Evolutionary conservation across 208 protist genomes (phyloP), one percentile per base, ranked within the genome.

Genomic region (Acanthamoeba lenticulata): DNA sequence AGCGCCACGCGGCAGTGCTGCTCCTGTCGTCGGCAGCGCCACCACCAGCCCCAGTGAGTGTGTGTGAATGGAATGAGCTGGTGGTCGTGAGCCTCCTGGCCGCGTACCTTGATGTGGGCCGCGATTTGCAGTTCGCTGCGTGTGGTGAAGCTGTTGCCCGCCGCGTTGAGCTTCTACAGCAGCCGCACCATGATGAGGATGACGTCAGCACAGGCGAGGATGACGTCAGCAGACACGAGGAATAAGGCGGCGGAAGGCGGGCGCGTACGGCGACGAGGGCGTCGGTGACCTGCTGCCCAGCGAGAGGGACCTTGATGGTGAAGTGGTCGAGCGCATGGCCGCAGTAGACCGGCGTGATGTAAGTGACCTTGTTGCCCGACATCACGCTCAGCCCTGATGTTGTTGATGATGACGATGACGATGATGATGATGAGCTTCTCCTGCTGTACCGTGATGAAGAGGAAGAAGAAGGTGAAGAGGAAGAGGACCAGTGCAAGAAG

Each of bases 101-200:
- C 32, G 32, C 96, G 96, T 29, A 96, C 95, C 86, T 96, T 96
- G 27, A 99, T 98, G 96, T 98, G 98, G 89, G 98, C 97, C 40
- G 99, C 98, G 94, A 99, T 99, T 94, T 99, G 98, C 93, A 98
- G 97, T 95, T 99, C 99, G 34, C 98, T 98, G 4, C 98, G 98
- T 19, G 98, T 99, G 49, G 97, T 98, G 96, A 99, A 99, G 32
- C 98, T 98, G 95, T 98, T 98, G 36, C 98, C 98, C 29, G 96
- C 97, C 96, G 99, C 98, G 74, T 98, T 99, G 65, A 99, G 36
- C 42, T 42, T 11, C 97, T 98, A 98, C 97, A 98, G 98, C 92
- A 98, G 95, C 98, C 79, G 98, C 97, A 38, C 98, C 98, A 62
- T 98, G 95, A 90, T 99, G 49, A 27, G 15, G 4, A 21, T 21